Evolutionary conservation across 1,284 basidiomycete genomes (phyloP).

Genomic region (Tremellales sp.): DNA sequence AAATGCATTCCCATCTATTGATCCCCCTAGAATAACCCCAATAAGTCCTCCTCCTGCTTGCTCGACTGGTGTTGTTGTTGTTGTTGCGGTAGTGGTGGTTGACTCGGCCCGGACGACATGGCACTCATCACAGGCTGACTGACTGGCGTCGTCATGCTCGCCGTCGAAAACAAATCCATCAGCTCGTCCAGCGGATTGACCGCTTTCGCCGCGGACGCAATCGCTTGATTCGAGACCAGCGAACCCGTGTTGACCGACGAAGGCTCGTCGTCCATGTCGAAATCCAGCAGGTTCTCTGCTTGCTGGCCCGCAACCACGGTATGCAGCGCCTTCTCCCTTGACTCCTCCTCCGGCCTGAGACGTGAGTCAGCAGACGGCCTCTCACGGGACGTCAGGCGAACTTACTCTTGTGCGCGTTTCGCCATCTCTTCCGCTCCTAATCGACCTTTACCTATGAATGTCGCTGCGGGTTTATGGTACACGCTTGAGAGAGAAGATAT

Average conservation of each 20-base stretch:
- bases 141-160: conserved; percentile 47
- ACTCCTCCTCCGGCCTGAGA: conserved; percentile 56
- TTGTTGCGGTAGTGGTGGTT: conserved; percentile 7
- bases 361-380: conserved; percentile 1
- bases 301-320: conserved; percentile 85
- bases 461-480: conserved; percentile 92
- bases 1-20: too few relatives aligned
- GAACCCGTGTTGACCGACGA: background rate
- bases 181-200: conserved; percentile 83
- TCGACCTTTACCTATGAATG: conserved; percentile 79
- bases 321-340: conserved; percentile 76
- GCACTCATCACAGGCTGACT: conserved; percentile 12
- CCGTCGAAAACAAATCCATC: conserved; percentile 74
- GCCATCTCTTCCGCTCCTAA: conserved; percentile 79
- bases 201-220: conserved; percentile 43
- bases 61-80: conserved; percentile 6
- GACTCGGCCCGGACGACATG: conserved; percentile 3
- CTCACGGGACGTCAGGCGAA: conserved; percentile 25
- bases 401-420: conserved; percentile 62
- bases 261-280: conserved; percentile 63
- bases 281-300: conserved; percentile 91
- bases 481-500: conserved; percentile 84
- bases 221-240: conserved; percentile 28
- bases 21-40: conserved; percentile 45
- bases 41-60: conserved; percentile 42